A percentile compares a stretch with the other conserved stretches of the same genome.
phyloP scores from a whole-genome alignment of 2,329 filamentous ascomycete species.

The Fusarium sp. region DNA sequence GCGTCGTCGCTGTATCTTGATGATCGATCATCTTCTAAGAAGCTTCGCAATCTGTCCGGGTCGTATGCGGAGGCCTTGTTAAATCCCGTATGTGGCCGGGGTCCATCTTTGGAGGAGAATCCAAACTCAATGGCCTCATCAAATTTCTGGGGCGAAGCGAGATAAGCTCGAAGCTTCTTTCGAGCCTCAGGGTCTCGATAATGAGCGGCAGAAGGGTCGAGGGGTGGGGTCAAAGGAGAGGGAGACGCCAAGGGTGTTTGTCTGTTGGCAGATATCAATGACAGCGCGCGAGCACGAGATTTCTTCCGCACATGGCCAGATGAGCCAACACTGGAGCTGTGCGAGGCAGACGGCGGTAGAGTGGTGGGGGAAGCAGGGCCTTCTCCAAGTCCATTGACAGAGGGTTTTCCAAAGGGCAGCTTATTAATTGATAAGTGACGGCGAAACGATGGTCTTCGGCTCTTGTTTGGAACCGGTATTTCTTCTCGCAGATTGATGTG shows the following conservation, averaged over 20 bases:
- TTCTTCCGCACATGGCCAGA: slow-evolving; percentile 58
- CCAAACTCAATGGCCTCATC: slow-evolving; percentile 95
- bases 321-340: slow-evolving; percentile 35
- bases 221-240: slow-evolving; percentile 45
- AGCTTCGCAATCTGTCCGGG: slow-evolving; percentile 65
- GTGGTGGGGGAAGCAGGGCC: slow-evolving; percentile 45
- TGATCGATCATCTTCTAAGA: slow-evolving; percentile 67
- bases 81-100: slow-evolving; percentile 47
- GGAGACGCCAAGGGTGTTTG: slow-evolving; percentile 46
- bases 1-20: slow-evolving; percentile 66
- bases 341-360: slow-evolving; percentile 34
- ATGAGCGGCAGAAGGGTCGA: slow-evolving; percentile 80
- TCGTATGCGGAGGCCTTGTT: slow-evolving; percentile 47
- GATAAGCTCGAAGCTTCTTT: slow-evolving; percentile 84
- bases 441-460: slow-evolving; percentile 70
- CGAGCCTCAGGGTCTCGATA: slow-evolving; percentile 92
- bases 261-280: slow-evolving; percentile 61
- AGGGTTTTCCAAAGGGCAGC: slow-evolving; percentile 68
- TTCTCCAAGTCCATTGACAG: slow-evolving; percentile 58
- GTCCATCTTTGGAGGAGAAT: slow-evolving; percentile 75
- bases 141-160: slow-evolving; percentile 92
- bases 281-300: slow-evolving; percentile 66
- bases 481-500: slow-evolving; percentile 69
- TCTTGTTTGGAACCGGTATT: slow-evolving; percentile 55
- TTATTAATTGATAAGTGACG: slow-evolving; percentile 78